These are phyloP conservation scores for Fusarium foetens DNA, from an alignment of 2,329 filamentous ascomycete species.

Conservation along the genomic window DNA sequence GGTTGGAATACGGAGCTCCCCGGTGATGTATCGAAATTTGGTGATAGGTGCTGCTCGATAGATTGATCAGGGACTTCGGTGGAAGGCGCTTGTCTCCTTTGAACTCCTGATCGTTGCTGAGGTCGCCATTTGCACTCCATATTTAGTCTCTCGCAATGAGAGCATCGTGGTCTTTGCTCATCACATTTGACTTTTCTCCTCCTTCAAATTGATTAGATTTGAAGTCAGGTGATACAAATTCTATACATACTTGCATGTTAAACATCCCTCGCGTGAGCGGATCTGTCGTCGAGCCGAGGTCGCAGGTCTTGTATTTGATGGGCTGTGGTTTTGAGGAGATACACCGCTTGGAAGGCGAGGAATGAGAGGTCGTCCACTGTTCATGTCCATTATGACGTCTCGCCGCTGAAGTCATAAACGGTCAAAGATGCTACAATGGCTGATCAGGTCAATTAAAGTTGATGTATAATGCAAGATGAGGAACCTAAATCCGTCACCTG, in stretches of 20 bases:
- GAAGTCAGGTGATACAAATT: rapidly evolving
- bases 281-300: conserved; percentile 38
- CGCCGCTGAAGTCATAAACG: not conserved
- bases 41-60: conserved; percentile 41
- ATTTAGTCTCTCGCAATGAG: conserved; percentile 62
- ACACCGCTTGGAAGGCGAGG: conserved; percentile 28
- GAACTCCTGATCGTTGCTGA: conserved; percentile 43
- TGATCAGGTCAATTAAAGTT: not conserved
- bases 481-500: conserved; percentile 23
- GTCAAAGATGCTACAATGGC: not conserved
- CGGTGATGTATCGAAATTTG: conserved; percentile 44
- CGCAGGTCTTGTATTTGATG: conserved; percentile 23
- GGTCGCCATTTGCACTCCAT: conserved; percentile 62
- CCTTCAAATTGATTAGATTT: conserved; percentile 38
- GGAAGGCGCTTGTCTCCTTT: conserved; percentile 25
- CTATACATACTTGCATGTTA: conserved; percentile 55
- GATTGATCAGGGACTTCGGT: conserved; percentile 7
- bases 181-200: conserved; percentile 63
- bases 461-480: conserved; percentile 12
- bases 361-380: conserved; percentile 31
- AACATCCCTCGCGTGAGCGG: conserved; percentile 50
- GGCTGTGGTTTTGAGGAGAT: conserved; percentile 6
- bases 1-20: conserved; percentile 42
- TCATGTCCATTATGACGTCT: conserved; percentile 20
- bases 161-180: conserved; percentile 61